Evolutionary conservation across 495 filamentous ascomycete genomes (phyloP), one percentile per base, ranked within the genome.

Genomic region (Penicillium turbatum): DNA sequence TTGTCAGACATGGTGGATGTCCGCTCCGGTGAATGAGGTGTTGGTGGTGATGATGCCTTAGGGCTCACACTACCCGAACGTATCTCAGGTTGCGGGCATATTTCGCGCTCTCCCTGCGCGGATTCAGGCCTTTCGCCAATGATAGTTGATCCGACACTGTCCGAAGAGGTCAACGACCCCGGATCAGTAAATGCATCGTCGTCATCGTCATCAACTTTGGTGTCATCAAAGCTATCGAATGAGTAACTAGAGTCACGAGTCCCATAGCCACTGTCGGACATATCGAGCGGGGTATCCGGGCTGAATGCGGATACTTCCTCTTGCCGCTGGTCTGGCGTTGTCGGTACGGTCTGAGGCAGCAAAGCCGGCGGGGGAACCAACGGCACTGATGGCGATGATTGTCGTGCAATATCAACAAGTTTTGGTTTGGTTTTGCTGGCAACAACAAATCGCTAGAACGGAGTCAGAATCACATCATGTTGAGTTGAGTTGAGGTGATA

Each of bases 221-320:
- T 59, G 21, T 62, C 60, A 9, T 42, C 50, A 13, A 51, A 68
- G 15, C 59, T 66, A n/a, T 64, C 53, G 7, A 70, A 48, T 0
- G 65, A 72, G 27, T 60, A 63, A 3, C 56, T 56, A 0, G 63
- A 71, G 34, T 61, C 60, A 4, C 69, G 65, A 15, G 67, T 70
- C 2, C 56, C 66, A 54, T 73, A 74, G 0, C 70, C 72, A 47
- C 67, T 73, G 30, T 77, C 71, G 8, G 70, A 70, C 54, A 69
- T 65, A 17, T 73, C 66, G 1, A 71, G 48, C 6, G 73, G 73
- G 0, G 73, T 77, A 30, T 77, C 73, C 24, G 73, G 73, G 32
- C 73, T 77, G 41, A 77, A 77, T 12, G 71, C 73, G 13, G 73
- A 77, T 27, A 77, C 61, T 51, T 77, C 73, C 21, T 70, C 68